These are phyloP conservation scores for Waltiozyma sp. DNA, from an alignment of 1,139 yeast genomes.

Conservation along the genomic window DNA sequence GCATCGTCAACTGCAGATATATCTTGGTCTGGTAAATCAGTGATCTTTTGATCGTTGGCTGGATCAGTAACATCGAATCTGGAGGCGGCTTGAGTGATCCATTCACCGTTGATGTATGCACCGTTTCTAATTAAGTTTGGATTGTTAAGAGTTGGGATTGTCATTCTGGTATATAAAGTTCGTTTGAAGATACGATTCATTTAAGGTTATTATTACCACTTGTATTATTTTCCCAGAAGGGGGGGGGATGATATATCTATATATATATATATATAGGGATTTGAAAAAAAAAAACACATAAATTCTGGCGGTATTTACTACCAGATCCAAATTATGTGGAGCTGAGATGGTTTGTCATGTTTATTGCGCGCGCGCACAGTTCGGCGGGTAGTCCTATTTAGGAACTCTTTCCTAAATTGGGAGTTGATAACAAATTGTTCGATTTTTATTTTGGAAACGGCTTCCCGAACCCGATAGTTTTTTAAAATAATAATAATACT, in stretches of 20 bases:
- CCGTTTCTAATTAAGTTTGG: slow-evolving; percentile 44
- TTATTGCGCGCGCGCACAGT: too few relatives aligned
- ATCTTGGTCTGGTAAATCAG: slow-evolving; percentile 43
- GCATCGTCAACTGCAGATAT: slow-evolving; percentile 44
- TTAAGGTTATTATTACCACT: too few relatives aligned
- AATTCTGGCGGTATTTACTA: not conserved
- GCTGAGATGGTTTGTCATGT: too few relatives aligned
- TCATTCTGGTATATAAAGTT: slow-evolving; percentile 4
- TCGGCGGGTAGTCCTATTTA: too few relatives aligned
- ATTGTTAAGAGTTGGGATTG: slow-evolving; percentile 29
- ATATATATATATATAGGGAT: too few relatives aligned
- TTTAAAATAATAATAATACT: too few relatives aligned
- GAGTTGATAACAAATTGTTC: too few relatives aligned
- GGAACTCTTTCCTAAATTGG: too few relatives aligned
- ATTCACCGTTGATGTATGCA: slow-evolving; percentile 62
- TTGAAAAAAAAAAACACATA: not conserved
- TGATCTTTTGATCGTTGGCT: slow-evolving; percentile 51
- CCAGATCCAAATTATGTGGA: not conserved
- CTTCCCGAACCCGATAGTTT: too few relatives aligned
- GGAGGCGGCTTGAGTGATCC: slow-evolving; percentile 45
- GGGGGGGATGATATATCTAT: too few relatives aligned
- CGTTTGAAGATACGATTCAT: not conserved
- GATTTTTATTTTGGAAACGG: too few relatives aligned
- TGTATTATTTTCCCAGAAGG: too few relatives aligned
- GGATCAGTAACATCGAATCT: slow-evolving; percentile 68